Conservation (phyloP, 1,284 basidiomycete genomes). For the Volvariella volvacea region DNA sequence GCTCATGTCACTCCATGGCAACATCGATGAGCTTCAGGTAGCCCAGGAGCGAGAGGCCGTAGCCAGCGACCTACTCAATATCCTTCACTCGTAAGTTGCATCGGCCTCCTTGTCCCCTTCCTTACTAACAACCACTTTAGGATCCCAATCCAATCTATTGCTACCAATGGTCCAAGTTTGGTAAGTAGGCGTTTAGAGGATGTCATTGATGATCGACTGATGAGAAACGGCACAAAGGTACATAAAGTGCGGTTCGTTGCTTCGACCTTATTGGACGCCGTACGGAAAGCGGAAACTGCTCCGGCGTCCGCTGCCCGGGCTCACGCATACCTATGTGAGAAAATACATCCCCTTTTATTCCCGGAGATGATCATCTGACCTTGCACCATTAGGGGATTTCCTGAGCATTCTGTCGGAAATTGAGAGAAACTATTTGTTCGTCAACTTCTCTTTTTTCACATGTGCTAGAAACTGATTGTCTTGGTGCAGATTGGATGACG, state of each 20-base stretch:
- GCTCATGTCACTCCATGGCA: conserved; percentile 57
- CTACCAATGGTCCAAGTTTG: conserved; percentile 79
- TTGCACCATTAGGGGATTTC: conserved; percentile 67
- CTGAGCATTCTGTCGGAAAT: conserved; percentile 84
- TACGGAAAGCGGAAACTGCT: conserved; percentile 71
- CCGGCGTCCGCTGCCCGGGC: conserved; percentile 71
- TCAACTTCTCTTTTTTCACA: conserved; percentile 14
- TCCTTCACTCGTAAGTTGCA: conserved; percentile 60
- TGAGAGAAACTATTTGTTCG: conserved; percentile 77
- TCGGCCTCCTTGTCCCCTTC: background rate
- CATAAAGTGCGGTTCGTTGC: conserved; percentile 88
- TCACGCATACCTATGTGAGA: conserved; percentile 73
- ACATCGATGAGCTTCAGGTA: conserved; percentile 54
- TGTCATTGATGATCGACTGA: conserved; percentile 9
- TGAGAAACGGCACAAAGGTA: conserved; percentile 35
- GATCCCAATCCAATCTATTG: conserved; percentile 86
- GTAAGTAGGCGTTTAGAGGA: conserved; percentile 31
- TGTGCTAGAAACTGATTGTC: conserved; percentile 13
- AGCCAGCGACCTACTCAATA: conserved; percentile 74
- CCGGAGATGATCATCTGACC: conserved; percentile 3
- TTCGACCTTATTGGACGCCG: conserved; percentile 80
- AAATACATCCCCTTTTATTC: conserved; percentile 10
- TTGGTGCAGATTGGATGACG: conserved; percentile 61
- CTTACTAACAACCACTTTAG: conserved; percentile 27
- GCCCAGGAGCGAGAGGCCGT: conserved; percentile 69